Evolutionary conservation across 2,329 filamentous ascomycete genomes (phyloP), one percentile per base, ranked within the genome.

Genomic region (Aspergillus felis): DNA sequence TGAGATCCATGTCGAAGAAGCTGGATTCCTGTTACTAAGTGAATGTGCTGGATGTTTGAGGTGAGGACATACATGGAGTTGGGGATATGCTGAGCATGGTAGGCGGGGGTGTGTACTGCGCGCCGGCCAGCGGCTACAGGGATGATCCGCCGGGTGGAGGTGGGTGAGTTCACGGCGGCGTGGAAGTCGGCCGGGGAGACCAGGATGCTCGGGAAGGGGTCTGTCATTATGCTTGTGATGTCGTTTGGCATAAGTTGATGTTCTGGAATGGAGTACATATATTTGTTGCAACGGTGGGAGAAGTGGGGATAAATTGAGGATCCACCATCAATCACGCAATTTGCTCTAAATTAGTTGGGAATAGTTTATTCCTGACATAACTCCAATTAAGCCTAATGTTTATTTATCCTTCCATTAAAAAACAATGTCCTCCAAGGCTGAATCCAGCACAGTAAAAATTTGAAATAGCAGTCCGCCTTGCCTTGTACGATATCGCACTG

Each of bases 1-100:
- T 64, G 1, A 57, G 17, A 24, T 70, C 67, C 64, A 71, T 67
- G 44, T 71, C 61, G 53, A 72, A 67, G 53, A 71, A 69, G 8
- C 69, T 71, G 25, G 22, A 22, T 20, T 14, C 51, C 35, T 38
- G 53, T 51, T 44, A 50, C n/a, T 14, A 25, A 28, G 4, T 29
- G 17, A 9, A 5, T 1, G n/a, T 20, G 12, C 9, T 28, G 28
- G 22, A 9, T n/a, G 14, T n/a, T 24, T 10, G 32, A 32, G 42
- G n/a, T 9, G 1, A 4, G 32, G 12, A 44, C 54, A 29, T 63
- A 69, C 67, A 68, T 53, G 8, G 66, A 65, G 6, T 60, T 58
- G 24, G 66, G 65, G n/a, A 69, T 64, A 22, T 68, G 65, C 9
- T 62, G 58, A 3, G 53, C 48, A 38, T 60, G 42, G 24, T 56